Evolutionary conservation across 2,329 filamentous ascomycete species (phyloP), one percentile per base, ranked within the genome.

Genomic region (Xylariaceae sp.): DNA sequence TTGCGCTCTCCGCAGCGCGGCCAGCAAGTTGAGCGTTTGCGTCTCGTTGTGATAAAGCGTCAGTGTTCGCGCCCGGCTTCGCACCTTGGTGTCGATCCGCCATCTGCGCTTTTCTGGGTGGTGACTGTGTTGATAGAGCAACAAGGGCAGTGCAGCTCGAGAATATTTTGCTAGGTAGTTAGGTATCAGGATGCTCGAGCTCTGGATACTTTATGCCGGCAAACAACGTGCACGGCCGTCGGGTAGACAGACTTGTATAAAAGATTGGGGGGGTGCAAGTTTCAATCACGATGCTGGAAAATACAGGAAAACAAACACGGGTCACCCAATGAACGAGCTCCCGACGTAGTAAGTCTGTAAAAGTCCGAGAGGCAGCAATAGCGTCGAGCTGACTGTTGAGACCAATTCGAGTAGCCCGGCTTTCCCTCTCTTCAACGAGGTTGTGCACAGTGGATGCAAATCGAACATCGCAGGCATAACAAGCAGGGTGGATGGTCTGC

Each of bases 11-110:
- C 55, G 64, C 51, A 53, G 68, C 66, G 62, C 70, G 67, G 55
- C 58, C 80, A 78, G 63, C 72, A 67, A 70, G 77, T 70, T 83
- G 81, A 71, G 80, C 82, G 72, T 88, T 88, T 64, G 77, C 82
- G 77, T 88, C 84, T 72, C 84, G 78, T 67, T 84, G 84, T 59
- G 84, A 86, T 71, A 88, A 76, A 57, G 85, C 84, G 72, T 87
- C 85, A 73, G 84, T 77, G 67, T 86, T 82, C 70, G 80, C 70
- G 68, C 73, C 75, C 62, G 80, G 80, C 73, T 78, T 80, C 61
- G 75, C 73, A 64, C 75, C 76, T 70, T 81, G 73, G 55, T 72
- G 57, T 71, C 76, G 75, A 70, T 81, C 77, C 62, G 79, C 74
- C 79, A 81, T 81, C 61, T 67, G 67, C 60, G 63, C 63, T 35